Conservation (phyloP, 2,329 filamentous ascomycete genomes). For the Xylariomycetidae sp. region DNA sequence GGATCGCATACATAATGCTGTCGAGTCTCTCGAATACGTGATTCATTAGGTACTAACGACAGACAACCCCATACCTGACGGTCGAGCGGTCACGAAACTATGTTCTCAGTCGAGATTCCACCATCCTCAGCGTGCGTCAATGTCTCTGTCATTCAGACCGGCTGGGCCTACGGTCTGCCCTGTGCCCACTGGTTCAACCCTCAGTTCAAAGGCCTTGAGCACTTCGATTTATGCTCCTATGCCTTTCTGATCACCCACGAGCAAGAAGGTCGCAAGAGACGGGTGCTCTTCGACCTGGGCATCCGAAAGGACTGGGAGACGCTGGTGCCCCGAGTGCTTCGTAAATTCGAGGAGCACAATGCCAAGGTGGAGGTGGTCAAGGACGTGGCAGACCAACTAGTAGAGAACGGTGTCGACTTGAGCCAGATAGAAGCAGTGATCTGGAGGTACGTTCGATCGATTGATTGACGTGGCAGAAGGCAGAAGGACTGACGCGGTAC, state of each 20-base stretch:
- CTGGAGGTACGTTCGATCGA: slow-evolving; percentile 1
- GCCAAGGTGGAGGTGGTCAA: slow-evolving; percentile 1
- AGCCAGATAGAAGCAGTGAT: slow-evolving; percentile 2
- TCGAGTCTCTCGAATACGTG: too few species aligned
- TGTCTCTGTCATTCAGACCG: slow-evolving; percentile 1
- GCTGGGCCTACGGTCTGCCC: neutral
- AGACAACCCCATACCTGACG: too few species aligned
- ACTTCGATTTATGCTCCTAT: slow-evolving; percentile 3
- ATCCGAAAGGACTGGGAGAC: slow-evolving; percentile 4
- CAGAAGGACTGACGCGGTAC: neutral
- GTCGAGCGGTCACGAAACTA: neutral
- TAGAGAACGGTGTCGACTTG: slow-evolving; percentile 1
- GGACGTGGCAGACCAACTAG: slow-evolving; percentile 1
- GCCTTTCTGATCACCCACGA: slow-evolving; percentile 4
- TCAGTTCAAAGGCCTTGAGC: slow-evolving; percentile 2
- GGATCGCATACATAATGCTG: too few species aligned
- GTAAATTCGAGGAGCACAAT: neutral
- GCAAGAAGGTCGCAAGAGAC: neutral
- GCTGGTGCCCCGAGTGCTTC: neutral
- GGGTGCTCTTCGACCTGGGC: slow-evolving; percentile 7
- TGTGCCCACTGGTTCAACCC: slow-evolving; percentile 2
- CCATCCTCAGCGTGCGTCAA: neutral
- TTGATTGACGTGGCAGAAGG: neutral
- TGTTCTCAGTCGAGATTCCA: neutral
- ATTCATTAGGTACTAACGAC: too few species aligned